These are phyloP conservation scores for Chlorella ohadii DNA, from an alignment of 139 green algal species.

Conservation along the genomic window DNA sequence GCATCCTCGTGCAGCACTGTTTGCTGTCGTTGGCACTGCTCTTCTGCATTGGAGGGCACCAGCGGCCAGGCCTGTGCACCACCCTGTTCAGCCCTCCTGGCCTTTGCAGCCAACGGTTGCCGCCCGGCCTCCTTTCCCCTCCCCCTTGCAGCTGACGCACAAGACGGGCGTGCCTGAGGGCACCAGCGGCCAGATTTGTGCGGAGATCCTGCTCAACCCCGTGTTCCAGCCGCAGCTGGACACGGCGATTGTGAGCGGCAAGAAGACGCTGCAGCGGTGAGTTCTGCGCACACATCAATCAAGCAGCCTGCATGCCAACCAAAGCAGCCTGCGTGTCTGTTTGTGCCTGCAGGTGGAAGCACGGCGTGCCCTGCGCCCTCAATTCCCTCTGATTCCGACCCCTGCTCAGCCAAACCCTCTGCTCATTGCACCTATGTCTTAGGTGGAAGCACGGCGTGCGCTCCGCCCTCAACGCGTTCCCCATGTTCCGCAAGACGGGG, in stretches of 20 bases:
- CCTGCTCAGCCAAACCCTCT: too few relatives aligned
- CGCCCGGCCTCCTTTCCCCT: background rate
- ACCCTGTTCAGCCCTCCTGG: too few relatives aligned
- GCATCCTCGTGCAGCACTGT: background rate
- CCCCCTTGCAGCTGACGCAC: constrained; percentile 22
- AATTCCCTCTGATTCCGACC: too few relatives aligned
- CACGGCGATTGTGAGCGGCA: constrained; percentile 51
- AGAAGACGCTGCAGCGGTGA: constrained; percentile 53
- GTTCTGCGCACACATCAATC: too few relatives aligned
- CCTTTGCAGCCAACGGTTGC: too few relatives aligned
- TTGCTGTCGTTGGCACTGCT: too few relatives aligned
- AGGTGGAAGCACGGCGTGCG: constrained; percentile 59
- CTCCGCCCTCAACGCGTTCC: constrained; percentile 53
- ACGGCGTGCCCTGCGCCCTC: background rate
- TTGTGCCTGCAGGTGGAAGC: background rate
- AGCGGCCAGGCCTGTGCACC: too few relatives aligned
- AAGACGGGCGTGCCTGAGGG: constrained; percentile 27
- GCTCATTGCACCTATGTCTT: too few relatives aligned
- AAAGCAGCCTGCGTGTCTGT: background rate
- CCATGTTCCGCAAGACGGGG: constrained; percentile 48
- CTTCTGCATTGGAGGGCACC: too few relatives aligned
- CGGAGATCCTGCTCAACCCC: constrained; percentile 25
- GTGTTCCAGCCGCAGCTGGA: constrained; percentile 48
- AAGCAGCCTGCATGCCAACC: too few relatives aligned
- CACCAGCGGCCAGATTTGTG: constrained; percentile 46